Percentiles rank a stretch among this genome's conserved stretches.
Evolutionary conservation across 2,329 filamentous ascomycete species (phyloP).

Genomic region (Zalaria obscura): DNA sequence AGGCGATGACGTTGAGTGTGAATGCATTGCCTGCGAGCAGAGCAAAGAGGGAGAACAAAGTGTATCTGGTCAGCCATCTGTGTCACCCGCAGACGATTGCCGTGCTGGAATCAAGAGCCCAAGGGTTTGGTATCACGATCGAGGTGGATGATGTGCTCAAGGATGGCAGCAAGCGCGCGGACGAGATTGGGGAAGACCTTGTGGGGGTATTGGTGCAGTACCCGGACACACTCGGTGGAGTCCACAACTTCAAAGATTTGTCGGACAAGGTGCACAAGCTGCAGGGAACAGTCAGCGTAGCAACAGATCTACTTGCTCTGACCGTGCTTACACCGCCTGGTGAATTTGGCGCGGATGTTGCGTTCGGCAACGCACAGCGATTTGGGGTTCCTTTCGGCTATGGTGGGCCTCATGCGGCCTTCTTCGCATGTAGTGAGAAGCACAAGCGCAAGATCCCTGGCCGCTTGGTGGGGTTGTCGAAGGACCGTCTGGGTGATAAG

Average conservation of each 20-base stretch:
- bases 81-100: slow-evolving; percentile 77
- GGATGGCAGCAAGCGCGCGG: slow-evolving; percentile 49
- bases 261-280: slow-evolving; percentile 63
- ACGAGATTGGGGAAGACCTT: slow-evolving; percentile 64
- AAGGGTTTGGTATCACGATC: slow-evolving; percentile 81
- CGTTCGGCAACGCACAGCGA: slow-evolving; percentile 82
- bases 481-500: slow-evolving; percentile 69
- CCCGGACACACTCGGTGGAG: slow-evolving; percentile 72
- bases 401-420: slow-evolving; percentile 90
- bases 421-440: slow-evolving; percentile 84
- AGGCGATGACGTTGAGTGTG: slow-evolving; percentile 89
- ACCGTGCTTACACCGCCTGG: slow-evolving; percentile 80
- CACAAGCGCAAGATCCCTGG: slow-evolving; percentile 92
- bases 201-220: slow-evolving; percentile 92
- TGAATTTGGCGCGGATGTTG: slow-evolving; percentile 90
- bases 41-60: slow-evolving; percentile 62
- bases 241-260: slow-evolving; percentile 61
- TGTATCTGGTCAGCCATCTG: slow-evolving; percentile 68
- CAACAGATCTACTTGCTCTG: slow-evolving; percentile 77
- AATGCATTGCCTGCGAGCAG: slow-evolving; percentile 58
- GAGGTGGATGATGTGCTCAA: slow-evolving; percentile 57
- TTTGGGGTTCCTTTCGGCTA: slow-evolving; percentile 86
- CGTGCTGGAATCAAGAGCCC: slow-evolving; percentile 70
- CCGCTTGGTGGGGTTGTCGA: slow-evolving; percentile 78
- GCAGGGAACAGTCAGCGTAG: slow-evolving; percentile 69